Evolutionary conservation across 306 rosid genomes (phyloP).

Genomic region (Luffa acutangula): DNA sequence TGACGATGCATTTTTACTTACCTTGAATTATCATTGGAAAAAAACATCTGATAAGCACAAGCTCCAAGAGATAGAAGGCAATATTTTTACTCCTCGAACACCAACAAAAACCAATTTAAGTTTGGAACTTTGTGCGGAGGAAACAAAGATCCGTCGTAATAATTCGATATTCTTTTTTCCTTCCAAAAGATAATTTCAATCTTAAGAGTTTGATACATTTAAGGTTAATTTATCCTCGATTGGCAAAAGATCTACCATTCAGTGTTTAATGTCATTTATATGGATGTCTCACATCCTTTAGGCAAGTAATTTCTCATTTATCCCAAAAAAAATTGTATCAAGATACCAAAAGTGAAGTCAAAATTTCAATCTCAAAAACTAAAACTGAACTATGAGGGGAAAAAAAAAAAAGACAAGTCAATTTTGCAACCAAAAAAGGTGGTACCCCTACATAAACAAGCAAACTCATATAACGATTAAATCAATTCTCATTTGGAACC

Average conservation of each 20-base stretch:
- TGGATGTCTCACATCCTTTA: not conserved
- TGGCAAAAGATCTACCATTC: not conserved
- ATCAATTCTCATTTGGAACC: not conserved
- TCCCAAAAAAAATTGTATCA: not conserved
- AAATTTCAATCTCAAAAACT: not conserved
- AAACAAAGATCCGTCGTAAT: too few species aligned
- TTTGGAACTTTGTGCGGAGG: too few species aligned
- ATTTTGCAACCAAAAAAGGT: not conserved
- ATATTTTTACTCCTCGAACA: too few species aligned
- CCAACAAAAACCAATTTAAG: too few species aligned
- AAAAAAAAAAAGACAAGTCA: not conserved
- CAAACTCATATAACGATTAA: not conserved
- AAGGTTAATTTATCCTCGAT: not conserved
- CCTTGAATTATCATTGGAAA: too few species aligned
- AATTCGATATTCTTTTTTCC: too few species aligned
- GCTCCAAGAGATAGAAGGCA: too few species aligned
- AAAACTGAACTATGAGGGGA: not conserved
- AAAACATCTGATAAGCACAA: too few species aligned
- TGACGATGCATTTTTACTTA: too few species aligned
- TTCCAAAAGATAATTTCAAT: too few species aligned
- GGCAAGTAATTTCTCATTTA: not conserved
- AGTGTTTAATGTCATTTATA: not conserved
- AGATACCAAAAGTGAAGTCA: not conserved
- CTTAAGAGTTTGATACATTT: too few species aligned
- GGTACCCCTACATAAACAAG: not conserved